Base-by-base conservation (phyloP, 2,329 filamentous ascomycete species). In the Macrophomina tecta region DNA sequence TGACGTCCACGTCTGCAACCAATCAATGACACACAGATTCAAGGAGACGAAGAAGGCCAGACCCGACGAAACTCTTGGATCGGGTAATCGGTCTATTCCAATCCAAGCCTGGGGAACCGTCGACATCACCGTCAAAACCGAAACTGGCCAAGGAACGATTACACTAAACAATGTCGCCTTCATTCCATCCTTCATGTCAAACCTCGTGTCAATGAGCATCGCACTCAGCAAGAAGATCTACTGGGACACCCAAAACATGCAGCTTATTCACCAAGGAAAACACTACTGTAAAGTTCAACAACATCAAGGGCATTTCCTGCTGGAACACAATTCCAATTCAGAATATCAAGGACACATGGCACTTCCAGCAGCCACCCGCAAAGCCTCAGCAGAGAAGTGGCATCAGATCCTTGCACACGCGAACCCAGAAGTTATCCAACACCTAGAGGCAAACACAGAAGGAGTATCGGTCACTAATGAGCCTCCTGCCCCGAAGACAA, bases 1-100 rank as follows among this genome's bases (percentile, higher is more conserved):
- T 6, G 38, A 61, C 42, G 18, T 45, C 16, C 56, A 61, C n/a
- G 38, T 61, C 9, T 61, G 38, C 56, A 61, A 61, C 56, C 7
- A 61, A 36, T 16, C 38, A 32, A 48, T 45, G 28, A 3, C 30
- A 23, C 11, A 28, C 12, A 12, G 42, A 32, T 45, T 61, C 56
- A 32, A 45, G 16, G 11, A 45, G n/a, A 12, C 49, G 5, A 14
- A 30, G n/a, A 34, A 55, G 28, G 56, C 42, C 11, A 32, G 11
- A 28, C 38, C 34, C 11, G 36, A 40, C 16, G n/a, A 28, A 45
- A n/a, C 36, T 12, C 56, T 61, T 14, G 18, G 14, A 42, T 45
- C 36, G 2, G 56, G 56, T 7, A 45, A 12, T 28, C 12, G 34
- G 8, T 6, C 18, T 16, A 16, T 23, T 23, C 38, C 38, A 61